Conservation (phyloP, 2,329 filamentous ascomycete genomes). For the Colletotrichum godetiae region DNA sequence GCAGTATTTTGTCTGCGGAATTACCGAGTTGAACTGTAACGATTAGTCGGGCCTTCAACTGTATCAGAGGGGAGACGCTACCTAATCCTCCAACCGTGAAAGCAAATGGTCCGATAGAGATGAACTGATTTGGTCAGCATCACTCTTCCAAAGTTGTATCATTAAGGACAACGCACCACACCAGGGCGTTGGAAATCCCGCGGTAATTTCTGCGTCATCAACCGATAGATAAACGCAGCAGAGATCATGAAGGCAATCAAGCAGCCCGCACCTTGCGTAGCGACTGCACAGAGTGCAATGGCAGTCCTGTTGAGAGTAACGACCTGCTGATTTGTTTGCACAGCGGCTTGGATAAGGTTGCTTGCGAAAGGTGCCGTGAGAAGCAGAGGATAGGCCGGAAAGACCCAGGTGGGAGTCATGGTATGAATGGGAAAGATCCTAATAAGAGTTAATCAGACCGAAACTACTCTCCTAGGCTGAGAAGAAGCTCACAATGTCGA, state of each 20-base stretch:
- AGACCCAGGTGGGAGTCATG: conserved; percentile 92
- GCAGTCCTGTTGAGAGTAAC: conserved; percentile 53
- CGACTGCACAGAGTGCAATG: conserved; percentile 60
- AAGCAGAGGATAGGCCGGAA: conserved; percentile 84
- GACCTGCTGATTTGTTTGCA: conserved; percentile 38
- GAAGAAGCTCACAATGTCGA: conserved; percentile 61
- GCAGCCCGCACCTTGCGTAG: conserved; percentile 66
- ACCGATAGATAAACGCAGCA: conserved; percentile 83
- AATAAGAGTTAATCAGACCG: background rate
- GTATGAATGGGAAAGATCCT: conserved; percentile 75
- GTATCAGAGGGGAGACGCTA: conserved; percentile 35
- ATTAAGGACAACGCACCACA: conserved; percentile 60
- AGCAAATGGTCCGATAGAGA: conserved; percentile 81
- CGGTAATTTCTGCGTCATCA: conserved; percentile 90
- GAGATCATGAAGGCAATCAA: conserved; percentile 81
- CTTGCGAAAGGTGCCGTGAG: conserved; percentile 80
- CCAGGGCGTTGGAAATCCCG: conserved; percentile 80
- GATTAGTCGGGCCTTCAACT: background rate
- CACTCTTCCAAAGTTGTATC: background rate
- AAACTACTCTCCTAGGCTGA: background rate
- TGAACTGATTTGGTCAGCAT: conserved; percentile 64
- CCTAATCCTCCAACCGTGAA: conserved; percentile 62
- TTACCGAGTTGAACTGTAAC: conserved; percentile 56
- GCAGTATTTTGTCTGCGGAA: conserved; percentile 55
- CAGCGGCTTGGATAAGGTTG: conserved; percentile 60